A percentile compares a stretch with the other conserved stretches of the same genome.
phyloP scores from a whole-genome alignment of 1,284 basidiomycete species.

The Microbotryum saponariae region DNA sequence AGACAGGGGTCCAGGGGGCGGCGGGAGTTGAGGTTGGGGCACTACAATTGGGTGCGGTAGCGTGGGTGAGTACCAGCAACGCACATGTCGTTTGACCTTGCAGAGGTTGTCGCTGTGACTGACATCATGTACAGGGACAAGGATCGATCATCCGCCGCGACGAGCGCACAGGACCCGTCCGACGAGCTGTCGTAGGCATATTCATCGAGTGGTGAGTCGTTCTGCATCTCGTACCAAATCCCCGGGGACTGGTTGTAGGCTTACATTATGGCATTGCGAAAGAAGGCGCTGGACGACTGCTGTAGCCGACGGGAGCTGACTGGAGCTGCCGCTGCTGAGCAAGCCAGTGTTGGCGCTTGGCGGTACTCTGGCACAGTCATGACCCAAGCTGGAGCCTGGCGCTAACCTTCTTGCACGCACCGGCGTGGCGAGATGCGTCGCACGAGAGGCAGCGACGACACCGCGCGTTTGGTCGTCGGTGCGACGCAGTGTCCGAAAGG shows the following conservation, averaged over 20 bases:
- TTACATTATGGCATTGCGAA: slow-evolving; percentile 18
- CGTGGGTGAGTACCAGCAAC: neutral
- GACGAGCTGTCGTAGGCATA: slow-evolving; percentile 16
- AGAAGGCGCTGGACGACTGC: slow-evolving; percentile 13
- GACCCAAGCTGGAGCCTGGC: too few relatives aligned
- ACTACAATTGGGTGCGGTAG: neutral
- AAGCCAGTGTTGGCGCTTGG: too few relatives aligned
- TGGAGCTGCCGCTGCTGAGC: too few relatives aligned
- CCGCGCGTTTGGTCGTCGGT: too few relatives aligned
- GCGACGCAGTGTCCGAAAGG: too few relatives aligned
- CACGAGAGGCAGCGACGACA: too few relatives aligned
- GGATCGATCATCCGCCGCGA: slow-evolving; percentile 24
- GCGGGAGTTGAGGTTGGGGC: neutral
- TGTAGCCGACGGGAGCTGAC: too few relatives aligned
- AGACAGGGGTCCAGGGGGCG: slow-evolving; percentile 2
- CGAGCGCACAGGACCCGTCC: slow-evolving; percentile 24
- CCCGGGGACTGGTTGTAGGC: neutral
- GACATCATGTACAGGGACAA: slow-evolving; percentile 21
- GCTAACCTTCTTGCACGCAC: too few relatives aligned
- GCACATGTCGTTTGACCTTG: too few relatives aligned
- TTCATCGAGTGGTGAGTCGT: neutral
- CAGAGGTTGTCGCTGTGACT: neutral
- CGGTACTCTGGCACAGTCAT: too few relatives aligned
- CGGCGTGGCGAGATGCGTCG: too few relatives aligned
- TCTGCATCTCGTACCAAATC: too few relatives aligned